phyloP scores from a whole-genome alignment of 2,329 filamentous ascomycete species.

The Ceratocystis smalleyi region DNA sequence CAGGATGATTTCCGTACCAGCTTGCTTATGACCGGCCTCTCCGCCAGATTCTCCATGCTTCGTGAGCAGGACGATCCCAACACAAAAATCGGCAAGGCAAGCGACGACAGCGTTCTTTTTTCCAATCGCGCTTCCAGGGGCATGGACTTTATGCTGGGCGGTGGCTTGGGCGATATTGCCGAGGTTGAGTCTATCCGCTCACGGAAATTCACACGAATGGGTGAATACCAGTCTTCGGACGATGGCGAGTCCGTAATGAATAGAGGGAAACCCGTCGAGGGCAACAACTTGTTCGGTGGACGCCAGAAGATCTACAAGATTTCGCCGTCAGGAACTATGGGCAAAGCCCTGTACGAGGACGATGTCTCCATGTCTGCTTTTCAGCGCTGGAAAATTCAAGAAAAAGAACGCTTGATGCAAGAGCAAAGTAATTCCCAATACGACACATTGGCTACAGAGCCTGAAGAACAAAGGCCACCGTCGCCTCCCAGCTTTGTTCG shows the following conservation, averaged over 20 bases:
- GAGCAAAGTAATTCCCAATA: not conserved
- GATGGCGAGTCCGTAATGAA: constrained; percentile 76
- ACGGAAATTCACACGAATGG: constrained; percentile 41
- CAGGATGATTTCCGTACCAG: constrained; percentile 89
- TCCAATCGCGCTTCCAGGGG: constrained; percentile 61
- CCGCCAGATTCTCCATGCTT: constrained; percentile 91
- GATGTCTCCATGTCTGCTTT: constrained; percentile 72
- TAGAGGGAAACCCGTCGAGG: constrained; percentile 65
- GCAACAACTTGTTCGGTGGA: constrained; percentile 86
- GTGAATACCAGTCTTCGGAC: constrained; percentile 54
- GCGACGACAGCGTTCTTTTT: constrained; percentile 81
- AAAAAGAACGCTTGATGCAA: constrained; percentile 34
- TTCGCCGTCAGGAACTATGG: constrained; percentile 40
- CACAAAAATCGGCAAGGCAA: constrained; percentile 81
- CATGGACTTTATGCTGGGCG: constrained; percentile 49
- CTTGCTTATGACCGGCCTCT: constrained; percentile 86
- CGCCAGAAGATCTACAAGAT: constrained; percentile 93
- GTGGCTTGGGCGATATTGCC: constrained; percentile 60
- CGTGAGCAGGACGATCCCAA: constrained; percentile 84
- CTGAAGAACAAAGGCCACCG: constrained; percentile 3
- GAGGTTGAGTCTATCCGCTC: constrained; percentile 72
- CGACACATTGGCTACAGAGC: not conserved
- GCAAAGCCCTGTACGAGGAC: constrained; percentile 64
- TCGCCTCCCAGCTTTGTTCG: constrained; percentile 3
- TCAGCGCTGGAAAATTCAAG: constrained; percentile 53